These are phyloP conservation scores for Mycena alexandri DNA, from an alignment of 768 basidiomycete genomes.

Conservation along the genomic window DNA sequence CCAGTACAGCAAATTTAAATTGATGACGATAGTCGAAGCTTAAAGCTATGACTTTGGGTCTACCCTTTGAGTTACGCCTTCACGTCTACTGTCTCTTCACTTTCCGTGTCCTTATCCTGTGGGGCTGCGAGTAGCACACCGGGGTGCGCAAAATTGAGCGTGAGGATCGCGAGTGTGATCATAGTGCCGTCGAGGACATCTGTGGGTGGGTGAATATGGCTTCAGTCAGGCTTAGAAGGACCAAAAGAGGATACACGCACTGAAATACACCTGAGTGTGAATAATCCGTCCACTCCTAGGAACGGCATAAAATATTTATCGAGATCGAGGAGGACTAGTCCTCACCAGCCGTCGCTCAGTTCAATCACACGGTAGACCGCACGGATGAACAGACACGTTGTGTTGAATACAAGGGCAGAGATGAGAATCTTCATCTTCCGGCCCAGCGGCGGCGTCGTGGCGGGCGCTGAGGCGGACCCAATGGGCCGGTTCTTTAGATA, in stretches of 20 bases:
- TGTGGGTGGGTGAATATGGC: neutral
- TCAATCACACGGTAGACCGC: conserved; percentile 52
- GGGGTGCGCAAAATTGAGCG: conserved; percentile 34
- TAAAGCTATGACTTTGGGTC: too few relatives aligned
- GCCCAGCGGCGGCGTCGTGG: neutral
- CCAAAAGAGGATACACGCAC: conserved; percentile 34
- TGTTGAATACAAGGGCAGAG: conserved; percentile 28
- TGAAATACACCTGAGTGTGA: conserved; percentile 49
- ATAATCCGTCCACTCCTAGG: conserved; percentile 44
- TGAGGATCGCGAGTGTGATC: conserved; percentile 33
- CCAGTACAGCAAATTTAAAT: too few relatives aligned
- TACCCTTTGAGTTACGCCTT: too few relatives aligned
- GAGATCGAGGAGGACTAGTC: too few relatives aligned
- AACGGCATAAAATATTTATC: too few relatives aligned
- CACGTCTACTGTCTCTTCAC: too few relatives aligned
- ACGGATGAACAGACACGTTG: conserved; percentile 33
- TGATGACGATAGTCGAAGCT: too few relatives aligned
- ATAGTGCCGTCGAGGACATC: conserved; percentile 38
- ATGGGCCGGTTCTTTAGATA: conserved; percentile 33
- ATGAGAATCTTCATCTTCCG: conserved; percentile 14
- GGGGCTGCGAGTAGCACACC: neutral
- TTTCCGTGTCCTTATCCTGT: too few relatives aligned
- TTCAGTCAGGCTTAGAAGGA: neutral
- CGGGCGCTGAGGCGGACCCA: neutral
- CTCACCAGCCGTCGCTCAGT: conserved; percentile 47